Conservation (phyloP, 306 rosid genomes). For the Quercus suber region DNA sequence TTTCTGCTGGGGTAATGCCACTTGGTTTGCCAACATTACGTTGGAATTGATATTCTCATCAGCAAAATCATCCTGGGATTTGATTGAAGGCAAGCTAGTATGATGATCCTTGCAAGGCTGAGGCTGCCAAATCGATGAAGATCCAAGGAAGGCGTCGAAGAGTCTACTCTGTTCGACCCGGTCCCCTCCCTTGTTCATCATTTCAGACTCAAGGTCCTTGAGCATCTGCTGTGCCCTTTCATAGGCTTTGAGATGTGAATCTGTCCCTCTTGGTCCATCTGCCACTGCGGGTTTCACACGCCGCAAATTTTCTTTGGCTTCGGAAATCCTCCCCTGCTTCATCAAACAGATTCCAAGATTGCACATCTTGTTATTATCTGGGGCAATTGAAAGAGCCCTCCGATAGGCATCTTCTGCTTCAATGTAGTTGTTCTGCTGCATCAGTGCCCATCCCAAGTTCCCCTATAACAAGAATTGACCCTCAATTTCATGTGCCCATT, state of each 20-base stretch:
- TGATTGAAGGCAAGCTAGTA: constrained; percentile 29
- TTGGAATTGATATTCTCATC: constrained; percentile 73
- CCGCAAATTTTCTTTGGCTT: constrained; percentile 80
- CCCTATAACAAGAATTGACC: constrained; percentile 49
- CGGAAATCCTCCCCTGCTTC: constrained; percentile 92
- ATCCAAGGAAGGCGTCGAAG: constrained; percentile 89
- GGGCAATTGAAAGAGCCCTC: constrained; percentile 71
- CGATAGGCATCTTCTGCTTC: constrained; percentile 97
- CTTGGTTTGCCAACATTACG: constrained; percentile 19
- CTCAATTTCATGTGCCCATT: neutral
- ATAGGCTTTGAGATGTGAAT: constrained; percentile 96
- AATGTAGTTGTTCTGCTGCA: constrained; percentile 88
- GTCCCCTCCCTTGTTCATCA: constrained; percentile 75
- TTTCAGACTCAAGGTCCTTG: constrained; percentile 80
- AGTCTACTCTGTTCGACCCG: constrained; percentile 81
- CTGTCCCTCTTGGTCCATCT: constrained; percentile 99
- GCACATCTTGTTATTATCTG: constrained; percentile 98
- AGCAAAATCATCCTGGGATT: constrained; percentile 44
- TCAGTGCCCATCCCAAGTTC: constrained; percentile 94
- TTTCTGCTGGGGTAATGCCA: constrained; percentile 24
- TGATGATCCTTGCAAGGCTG: constrained; percentile 92
- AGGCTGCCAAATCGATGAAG: constrained; percentile 98
- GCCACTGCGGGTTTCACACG: constrained; percentile 77
- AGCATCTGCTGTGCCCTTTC: constrained; percentile 99
- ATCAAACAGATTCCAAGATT: constrained; percentile 93